Conservation (phyloP, 805 yeast genomes). For the Ogataea philodendri region DNA sequence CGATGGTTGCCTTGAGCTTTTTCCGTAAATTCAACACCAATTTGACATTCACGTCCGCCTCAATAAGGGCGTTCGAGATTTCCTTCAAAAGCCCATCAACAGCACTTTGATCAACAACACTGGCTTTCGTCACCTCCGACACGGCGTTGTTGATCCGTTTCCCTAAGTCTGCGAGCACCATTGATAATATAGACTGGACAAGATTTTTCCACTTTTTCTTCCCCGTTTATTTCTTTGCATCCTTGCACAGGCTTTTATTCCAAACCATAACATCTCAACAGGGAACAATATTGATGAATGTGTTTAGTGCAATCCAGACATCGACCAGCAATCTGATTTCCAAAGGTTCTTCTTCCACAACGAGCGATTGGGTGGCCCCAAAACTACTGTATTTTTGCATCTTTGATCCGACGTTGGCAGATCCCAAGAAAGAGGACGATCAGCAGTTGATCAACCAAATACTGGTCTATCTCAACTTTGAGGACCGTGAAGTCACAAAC, state of each 20-base stretch:
- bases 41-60: conserved; percentile 89
- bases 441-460: conserved; percentile 25
- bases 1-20: conserved; percentile 59
- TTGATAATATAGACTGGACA: conserved; percentile 27
- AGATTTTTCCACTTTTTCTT: conserved; percentile 7
- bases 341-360: neutral
- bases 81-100: conserved; percentile 78
- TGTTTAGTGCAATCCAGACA: conserved; percentile 21
- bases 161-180: conserved; percentile 82
- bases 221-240: neutral
- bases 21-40: conserved; percentile 76
- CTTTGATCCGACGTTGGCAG: conserved; percentile 20
- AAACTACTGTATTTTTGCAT: conserved; percentile 24
- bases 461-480: conserved; percentile 25
- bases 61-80: conserved; percentile 84
- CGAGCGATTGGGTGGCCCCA: conserved; percentile 12
- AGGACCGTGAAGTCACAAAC: conserved; percentile 18
- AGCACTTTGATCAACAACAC: conserved; percentile 54
- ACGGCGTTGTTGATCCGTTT: conserved; percentile 74
- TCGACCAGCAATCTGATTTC: conserved; percentile 20
- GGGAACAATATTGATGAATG: conserved; percentile 21
- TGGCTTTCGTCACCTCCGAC: conserved; percentile 55
- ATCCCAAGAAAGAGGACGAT: conserved; percentile 22
- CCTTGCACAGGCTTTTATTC: conserved; percentile 3
- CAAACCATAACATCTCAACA: neutral